Base-by-base conservation (phyloP, 164 flowering plant species). In the Warburgia ugandensis region DNA sequence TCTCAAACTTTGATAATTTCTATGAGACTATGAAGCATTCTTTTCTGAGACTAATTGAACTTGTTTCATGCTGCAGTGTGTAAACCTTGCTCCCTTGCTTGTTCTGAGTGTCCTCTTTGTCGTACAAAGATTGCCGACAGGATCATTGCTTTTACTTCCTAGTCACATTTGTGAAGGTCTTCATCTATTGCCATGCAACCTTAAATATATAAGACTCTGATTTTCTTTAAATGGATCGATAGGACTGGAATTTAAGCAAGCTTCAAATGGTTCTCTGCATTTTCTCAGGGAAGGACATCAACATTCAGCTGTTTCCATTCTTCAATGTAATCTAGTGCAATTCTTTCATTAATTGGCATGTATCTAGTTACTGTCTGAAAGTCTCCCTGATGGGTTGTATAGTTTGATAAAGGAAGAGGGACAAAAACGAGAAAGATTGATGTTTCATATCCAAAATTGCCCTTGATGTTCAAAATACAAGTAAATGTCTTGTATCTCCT, bases 41-140 rank as follows among this genome's bases (percentile, higher is more conserved):
- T 21, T 3, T 39, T 33, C 7, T 38, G 33, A 27, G 17, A 29
- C n/a, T 27, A 16, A 38, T 25, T 14, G 17, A 38, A 23, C 20
- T 14, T 16, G n/a, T 5, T 35, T 28, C 10, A 1, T 49, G 29
- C 5, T 77, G 84, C 94, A 92, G 99, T 92, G 68, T 92, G 99
- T 73, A 84, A 86, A 72, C 73, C 87, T 47, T 88, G 99, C 68
- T 88, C 99, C 6, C 80, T 88, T 62, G 96, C 91, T 29, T 88
- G 99, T 71, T 69, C 83, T 0, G 98, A 92, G 69, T 92, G 99
- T 48, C 99, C 95, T 22, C 72, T 88, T 58, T 92, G 99, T 63
- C 85, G 96, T 44, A 76, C 88, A 63, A 79, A 72, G 68, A 88
- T 92, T 56, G 69, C 77, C 22, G 99, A 92, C 73, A 79, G 94